Base-by-base conservation (phyloP, 345 rosid genomes). In the Durio zibethinus region DNA sequence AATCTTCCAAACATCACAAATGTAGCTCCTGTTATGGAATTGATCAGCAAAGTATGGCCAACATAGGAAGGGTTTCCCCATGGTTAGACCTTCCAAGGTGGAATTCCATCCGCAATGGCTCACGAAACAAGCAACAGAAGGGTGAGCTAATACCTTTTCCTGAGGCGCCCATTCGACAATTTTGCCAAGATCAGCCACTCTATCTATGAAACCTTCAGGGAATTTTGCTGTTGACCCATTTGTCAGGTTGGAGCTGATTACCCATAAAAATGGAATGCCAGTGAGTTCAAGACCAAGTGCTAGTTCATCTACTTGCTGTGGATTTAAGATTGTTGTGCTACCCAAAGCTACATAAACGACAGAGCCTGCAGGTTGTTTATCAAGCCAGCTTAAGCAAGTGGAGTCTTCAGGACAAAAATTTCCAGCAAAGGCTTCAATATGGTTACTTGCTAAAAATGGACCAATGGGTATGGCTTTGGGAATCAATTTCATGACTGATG, bases 341-440 rank as follows among this genome's bases (percentile, higher is more conserved):
- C 92, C 87, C 45, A 90, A 84, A 7, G 94, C 86, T 25, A 80
- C 82, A 62, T 89, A 86, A 15, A 89, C 79, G 29, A 87, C 89
- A 0, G 91, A 84, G 1, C 77, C 57, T 5, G 76, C 11, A 1
- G 82, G 75, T 61, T 72, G 87, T 9, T 84, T 70, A 50, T 88
- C 87, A 4, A 91, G 88, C 93, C 88, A 86, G 5, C 4, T 53
- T 63, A 76, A 63, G 78, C 82, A 80, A 38, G 84, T 73, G 4
- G 63, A 38, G 57, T 87, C 87, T 80, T 85, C 86, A 0, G 78
- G 72, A 79, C 70, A 74, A 1, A 85, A 72, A 81, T 79, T 85
- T 60, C 82, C 81, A 0, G 79, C 38, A 0, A 42, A 70, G 72
- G 48, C 31, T 45, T 16, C 14, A 9, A 47, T 25, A 7, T 45